Evolutionary conservation across 208 protist genomes (phyloP), one percentile per base, ranked within the genome.

Genomic region (Leishmania arabica): DNA sequence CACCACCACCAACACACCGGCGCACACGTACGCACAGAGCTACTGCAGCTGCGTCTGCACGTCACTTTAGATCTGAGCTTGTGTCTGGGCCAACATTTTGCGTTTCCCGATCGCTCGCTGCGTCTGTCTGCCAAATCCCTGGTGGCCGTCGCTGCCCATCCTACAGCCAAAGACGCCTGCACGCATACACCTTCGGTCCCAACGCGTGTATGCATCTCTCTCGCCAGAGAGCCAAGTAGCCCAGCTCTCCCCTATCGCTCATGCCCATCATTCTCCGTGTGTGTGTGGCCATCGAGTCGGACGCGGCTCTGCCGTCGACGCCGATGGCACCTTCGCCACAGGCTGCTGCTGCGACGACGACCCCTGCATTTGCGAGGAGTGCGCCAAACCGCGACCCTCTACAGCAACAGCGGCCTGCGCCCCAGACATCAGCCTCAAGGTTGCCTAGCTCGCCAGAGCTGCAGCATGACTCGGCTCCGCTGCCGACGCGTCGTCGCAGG

Each of bases 211-310:
- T 27, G n/a, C 24, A 19, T 66, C 13, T 31, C n/a, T 6, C 60
- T 19, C n/a, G 0, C 60, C 11, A 0, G 11, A 37, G 60, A 66
- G n/a, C 8, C n/a, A 66, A 66, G 60, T 0, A 37, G 11, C 60
- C 13, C n/a, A 19, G n/a, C n/a, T 66, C 21, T 45, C 4, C 1
- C 27, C 9, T n/a, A 71, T 47, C 66, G 37, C 66, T 15, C 31
- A 86, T 87, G 84, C 84, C 84, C 3, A 65, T 84, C 24, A 79
- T 87, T 47, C 65, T 87, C 15, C 79, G 79, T 8, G 40, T 87
- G 7, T 83, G 84, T 27, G 81, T 80, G 7, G 45, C 77, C 3
- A 74, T 84, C 53, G 66, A 84, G 49, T 62, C 31, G 13, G 62
- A 62, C 5, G 13, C 45, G 1, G 69, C 78, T 13, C 73, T 31